Conservation (phyloP, 2,329 filamentous ascomycete species). For the Septoria petroselini region DNA sequence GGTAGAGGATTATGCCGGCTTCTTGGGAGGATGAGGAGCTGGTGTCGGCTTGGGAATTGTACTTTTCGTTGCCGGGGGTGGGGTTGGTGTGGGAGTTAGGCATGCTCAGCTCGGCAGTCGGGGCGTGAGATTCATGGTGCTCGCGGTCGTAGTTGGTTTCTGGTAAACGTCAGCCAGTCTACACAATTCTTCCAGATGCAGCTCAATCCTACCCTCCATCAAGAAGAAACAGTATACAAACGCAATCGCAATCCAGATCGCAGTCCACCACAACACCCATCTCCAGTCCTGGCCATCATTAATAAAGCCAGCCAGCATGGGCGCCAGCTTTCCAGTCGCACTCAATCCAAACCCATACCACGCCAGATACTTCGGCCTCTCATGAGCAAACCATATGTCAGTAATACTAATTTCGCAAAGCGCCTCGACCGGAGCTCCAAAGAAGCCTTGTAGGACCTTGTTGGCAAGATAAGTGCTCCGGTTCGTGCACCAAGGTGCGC, state of each 20-base stretch:
- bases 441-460: conserved; percentile 49
- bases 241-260: conserved; percentile 51
- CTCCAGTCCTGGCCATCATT: conserved; percentile 49
- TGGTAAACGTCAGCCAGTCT: conserved; percentile 1
- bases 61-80: conserved; percentile 5
- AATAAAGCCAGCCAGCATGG: conserved; percentile 52
- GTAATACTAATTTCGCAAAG: conserved; percentile 40
- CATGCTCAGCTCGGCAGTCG: background rate
- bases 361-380: conserved; percentile 34
- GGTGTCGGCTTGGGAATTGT: background rate
- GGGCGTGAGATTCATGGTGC: background rate
- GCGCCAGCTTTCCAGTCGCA: conserved; percentile 34
- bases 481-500: conserved; percentile 45
- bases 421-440: conserved; percentile 50
- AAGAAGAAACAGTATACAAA: conserved; percentile 58
- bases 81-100: background rate
- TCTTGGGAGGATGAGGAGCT: conserved; percentile 25
- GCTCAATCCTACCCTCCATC: conserved; percentile 45
- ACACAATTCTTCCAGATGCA: background rate
- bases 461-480: conserved; percentile 49
- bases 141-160: conserved; percentile 53
- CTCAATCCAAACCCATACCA: conserved; percentile 33
- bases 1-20: conserved; percentile 34
- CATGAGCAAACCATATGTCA: conserved; percentile 33
- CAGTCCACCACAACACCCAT: conserved; percentile 53